Evolutionary conservation across 768 basidiomycete species (phyloP).

Genomic region (Pulveroboletus sp.): DNA sequence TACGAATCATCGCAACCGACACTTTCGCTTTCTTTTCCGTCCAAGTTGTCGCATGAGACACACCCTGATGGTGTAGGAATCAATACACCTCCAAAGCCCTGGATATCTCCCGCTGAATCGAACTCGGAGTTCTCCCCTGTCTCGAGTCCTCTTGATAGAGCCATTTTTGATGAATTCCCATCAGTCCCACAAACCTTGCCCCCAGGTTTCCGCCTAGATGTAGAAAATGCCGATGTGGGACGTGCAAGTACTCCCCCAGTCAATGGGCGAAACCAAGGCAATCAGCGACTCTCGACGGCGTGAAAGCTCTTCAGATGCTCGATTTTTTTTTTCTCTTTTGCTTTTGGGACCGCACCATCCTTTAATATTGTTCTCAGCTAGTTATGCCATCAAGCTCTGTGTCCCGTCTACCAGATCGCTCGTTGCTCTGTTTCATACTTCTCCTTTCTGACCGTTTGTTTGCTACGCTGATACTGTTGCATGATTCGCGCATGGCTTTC

Average conservation of each 20-base stretch:
- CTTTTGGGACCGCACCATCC: not conserved
- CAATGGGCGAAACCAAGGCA: conserved; percentile 24
- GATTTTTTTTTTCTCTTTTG: not conserved
- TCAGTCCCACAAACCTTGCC: conserved; percentile 55
- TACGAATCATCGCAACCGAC: conserved; percentile 24
- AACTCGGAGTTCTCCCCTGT: conserved; percentile 38
- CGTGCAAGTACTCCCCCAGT: conserved; percentile 25
- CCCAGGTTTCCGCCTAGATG: conserved; percentile 21
- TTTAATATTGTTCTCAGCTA: conserved; percentile 3
- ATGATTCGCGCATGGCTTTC: conserved; percentile 17
- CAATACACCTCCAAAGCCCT: conserved; percentile 38
- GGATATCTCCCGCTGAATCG: conserved; percentile 43
- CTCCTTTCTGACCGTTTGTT: conserved; percentile 1
- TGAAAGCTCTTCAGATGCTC: conserved; percentile 15
- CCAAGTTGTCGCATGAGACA: conserved; percentile 15
- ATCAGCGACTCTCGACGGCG: conserved; percentile 22
- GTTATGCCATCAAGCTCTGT: conserved; percentile 9
- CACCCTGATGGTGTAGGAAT: conserved; percentile 11
- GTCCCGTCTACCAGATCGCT: conserved; percentile 1
- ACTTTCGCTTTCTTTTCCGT: conserved; percentile 20
- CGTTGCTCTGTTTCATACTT: not conserved
- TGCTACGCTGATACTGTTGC: conserved; percentile 21
- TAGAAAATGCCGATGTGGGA: conserved; percentile 8
- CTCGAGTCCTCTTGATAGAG: conserved; percentile 44
- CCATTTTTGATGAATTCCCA: conserved; percentile 69